A percentile compares a stretch with the other conserved stretches of the same genome.
Evolutionary conservation across 148 eudicot genomes (phyloP).

Genomic region (Pharnaceum exiguum): DNA sequence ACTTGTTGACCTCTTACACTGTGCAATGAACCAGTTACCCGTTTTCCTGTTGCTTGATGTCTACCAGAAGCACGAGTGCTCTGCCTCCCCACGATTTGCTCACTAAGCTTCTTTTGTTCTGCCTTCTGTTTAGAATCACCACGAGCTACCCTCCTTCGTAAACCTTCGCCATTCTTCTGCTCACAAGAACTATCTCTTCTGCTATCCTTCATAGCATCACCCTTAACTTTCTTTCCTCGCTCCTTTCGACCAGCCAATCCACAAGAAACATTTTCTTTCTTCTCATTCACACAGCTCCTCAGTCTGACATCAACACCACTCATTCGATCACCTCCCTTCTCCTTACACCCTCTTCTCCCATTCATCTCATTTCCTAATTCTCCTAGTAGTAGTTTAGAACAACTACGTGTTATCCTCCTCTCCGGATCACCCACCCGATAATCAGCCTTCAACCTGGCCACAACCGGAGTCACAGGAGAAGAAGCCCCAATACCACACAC

Average conservation of each 20-base stretch:
- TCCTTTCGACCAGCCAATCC: conserved; percentile 7
- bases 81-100: conserved; percentile 3
- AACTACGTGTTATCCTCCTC: conserved; percentile 19
- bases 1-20: background rate
- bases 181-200: background rate
- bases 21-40: background rate
- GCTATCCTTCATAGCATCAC: conserved; percentile 2
- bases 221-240: background rate
- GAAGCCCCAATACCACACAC: conserved; percentile 1
- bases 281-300: background rate
- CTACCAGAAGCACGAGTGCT: background rate
- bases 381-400: conserved; percentile 5
- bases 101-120: conserved; percentile 2
- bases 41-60: background rate
- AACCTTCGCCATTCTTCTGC: background rate
- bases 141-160: conserved; percentile 17
- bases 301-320: conserved; percentile 1
- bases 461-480: conserved; percentile 22
- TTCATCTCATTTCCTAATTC: background rate
- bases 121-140: conserved; percentile 8
- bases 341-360: background rate
- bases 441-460: conserved; percentile 2
- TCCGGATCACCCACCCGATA: conserved; percentile 3
- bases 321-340: background rate
- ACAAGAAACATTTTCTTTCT: conserved; percentile 5